Base-by-base conservation (phyloP, 1,284 basidiomycete genomes). In the Leucoagaricus sp. region DNA sequence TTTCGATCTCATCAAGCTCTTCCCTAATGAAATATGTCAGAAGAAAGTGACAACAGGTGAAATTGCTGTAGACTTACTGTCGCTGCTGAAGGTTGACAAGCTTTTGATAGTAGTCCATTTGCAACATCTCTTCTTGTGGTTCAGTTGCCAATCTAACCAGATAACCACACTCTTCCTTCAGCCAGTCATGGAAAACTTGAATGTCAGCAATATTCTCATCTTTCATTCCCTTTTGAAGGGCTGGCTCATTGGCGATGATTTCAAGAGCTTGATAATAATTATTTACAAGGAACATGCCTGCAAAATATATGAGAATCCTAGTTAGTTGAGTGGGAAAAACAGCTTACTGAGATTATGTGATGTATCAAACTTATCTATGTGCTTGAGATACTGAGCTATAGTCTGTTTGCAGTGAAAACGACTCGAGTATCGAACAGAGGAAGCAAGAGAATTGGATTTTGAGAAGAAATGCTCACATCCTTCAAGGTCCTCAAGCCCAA, bases 401-500 rank as follows among this genome's bases (percentile, higher is more conserved):
- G 49, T 52, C 49, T 68, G 69, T 2, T 60, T 46, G 0, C 61
- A 59, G 46, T 68, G 67, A 44, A 66, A 71, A 1, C 42, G 28
- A 28, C 64, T 68, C 0, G 62, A 59, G 60, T 72, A 62, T 3
- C 64, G 59, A 8, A 60, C 57, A 12, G 60, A 54, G 0, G 54
- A 40, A 0, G 68, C 67, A 1, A 69, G 56, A 1, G 49, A 58
- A 59, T 75, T 75, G 3, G 67, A 69, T 31, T 64, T 61, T 0
- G 67, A 67, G 49, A 73, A 73, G 17, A 64, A 62, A 2, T 58
- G 60, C 50, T 74, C 67, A 53, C 66, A 69, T 0, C 60, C 64
- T 42, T 74, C 72, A 10, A 71, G 57, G 49, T 72, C 68, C 47
- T 72, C 68, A 0, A 72, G 54, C 0, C 72, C 72, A 40, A 68